A percentile compares a stretch with the other conserved stretches of the same genome.
These are phyloP conservation scores for Rhododendron vialii DNA, from an alignment of 148 eudicot genomes.

Conservation along the genomic window DNA sequence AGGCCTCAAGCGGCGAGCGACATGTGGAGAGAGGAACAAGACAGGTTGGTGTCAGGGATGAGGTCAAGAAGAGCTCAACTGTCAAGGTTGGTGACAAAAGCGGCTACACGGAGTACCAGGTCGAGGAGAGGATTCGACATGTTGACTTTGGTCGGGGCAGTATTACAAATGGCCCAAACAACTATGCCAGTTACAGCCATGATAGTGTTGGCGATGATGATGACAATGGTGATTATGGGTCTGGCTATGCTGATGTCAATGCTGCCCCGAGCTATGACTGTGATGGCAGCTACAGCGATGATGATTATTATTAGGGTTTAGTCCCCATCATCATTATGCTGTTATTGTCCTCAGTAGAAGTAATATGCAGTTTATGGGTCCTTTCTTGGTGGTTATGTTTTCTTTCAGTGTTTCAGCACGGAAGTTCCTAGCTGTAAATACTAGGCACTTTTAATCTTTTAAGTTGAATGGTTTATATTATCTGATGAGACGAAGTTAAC, in stretches of 20 bases:
- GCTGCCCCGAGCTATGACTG: neutral
- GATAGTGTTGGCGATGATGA: neutral
- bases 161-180: neutral
- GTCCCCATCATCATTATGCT: neutral
- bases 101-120: constrained; percentile 1
- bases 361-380: neutral
- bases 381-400: neutral
- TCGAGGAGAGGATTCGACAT: neutral
- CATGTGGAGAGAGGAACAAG: neutral
- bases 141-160: constrained; percentile 2
- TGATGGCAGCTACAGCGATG: neutral
- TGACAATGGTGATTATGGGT: neutral
- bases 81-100: neutral
- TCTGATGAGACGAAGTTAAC: neutral
- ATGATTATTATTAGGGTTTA: neutral
- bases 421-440: neutral
- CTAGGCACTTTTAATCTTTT: neutral
- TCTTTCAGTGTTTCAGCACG: neutral
- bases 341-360: neutral
- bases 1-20: neutral
- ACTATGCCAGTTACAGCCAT: neutral
- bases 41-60: constrained; percentile 4
- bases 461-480: neutral
- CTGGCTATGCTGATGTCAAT: neutral
- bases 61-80: neutral